Percentiles rank a stretch among this genome's conserved stretches.
Conservation (phyloP, 257 asterid genomes). For the Petunia secreta region DNA sequence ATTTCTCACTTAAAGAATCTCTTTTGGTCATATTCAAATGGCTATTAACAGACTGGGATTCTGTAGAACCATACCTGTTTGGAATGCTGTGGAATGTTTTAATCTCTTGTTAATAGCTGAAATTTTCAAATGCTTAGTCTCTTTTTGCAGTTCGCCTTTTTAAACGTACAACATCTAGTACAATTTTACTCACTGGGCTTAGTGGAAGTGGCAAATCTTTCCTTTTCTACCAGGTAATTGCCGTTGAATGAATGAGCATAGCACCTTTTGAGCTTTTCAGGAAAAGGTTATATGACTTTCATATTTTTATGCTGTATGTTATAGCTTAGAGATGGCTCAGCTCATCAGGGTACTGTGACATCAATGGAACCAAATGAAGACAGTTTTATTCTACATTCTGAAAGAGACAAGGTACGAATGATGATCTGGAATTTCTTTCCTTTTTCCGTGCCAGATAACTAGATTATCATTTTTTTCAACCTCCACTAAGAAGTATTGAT, state of each 20-base stretch:
- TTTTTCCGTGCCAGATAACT: neutral
- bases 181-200: slow-evolving; percentile 34
- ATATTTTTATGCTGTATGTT: slow-evolving; percentile 15
- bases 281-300: slow-evolving; percentile 3
- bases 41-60: neutral
- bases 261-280: neutral
- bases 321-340: slow-evolving; percentile 88
- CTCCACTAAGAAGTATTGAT: neutral
- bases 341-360: slow-evolving; percentile 84
- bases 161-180: slow-evolving; percentile 18
- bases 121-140: neutral
- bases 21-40: neutral
- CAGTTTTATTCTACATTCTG: slow-evolving; percentile 64
- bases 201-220: slow-evolving; percentile 35
- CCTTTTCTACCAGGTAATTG: slow-evolving; percentile 32
- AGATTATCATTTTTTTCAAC: neutral
- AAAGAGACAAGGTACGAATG: slow-evolving; percentile 56
- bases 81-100: neutral
- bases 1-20: neutral
- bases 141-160: slow-evolving; percentile 27
- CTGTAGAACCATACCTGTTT: neutral
- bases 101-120: neutral
- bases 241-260: neutral
- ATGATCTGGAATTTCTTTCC: neutral
- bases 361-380: slow-evolving; percentile 91